A percentile compares a stretch with the other conserved stretches of the same genome.
These are phyloP conservation scores for Candida montana DNA, from an alignment of 805 yeast species.

Conservation along the genomic window DNA sequence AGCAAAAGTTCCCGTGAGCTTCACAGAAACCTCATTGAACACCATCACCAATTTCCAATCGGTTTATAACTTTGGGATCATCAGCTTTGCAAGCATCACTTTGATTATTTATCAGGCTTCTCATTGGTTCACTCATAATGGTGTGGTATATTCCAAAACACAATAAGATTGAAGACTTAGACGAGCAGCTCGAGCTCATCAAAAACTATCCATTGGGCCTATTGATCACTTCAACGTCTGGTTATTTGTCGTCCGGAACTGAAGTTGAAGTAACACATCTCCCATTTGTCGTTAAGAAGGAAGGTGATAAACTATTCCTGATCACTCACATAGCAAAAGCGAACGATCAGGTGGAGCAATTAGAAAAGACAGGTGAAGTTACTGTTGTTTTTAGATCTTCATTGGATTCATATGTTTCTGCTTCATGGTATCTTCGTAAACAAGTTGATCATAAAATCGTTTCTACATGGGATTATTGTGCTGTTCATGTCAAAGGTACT, in stretches of 20 bases:
- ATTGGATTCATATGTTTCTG: slow-evolving; percentile 48
- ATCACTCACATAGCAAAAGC: slow-evolving; percentile 51
- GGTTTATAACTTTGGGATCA: too few species aligned
- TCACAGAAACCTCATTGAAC: too few species aligned
- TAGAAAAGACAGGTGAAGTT: slow-evolving; percentile 31
- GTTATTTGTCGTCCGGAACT: slow-evolving; percentile 20
- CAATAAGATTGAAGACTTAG: slow-evolving; percentile 28
- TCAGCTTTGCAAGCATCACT: background rate
- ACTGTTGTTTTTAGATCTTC: slow-evolving; percentile 47
- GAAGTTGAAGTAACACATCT: slow-evolving; percentile 49
- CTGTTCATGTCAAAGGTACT: slow-evolving; percentile 51
- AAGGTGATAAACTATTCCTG: slow-evolving; percentile 33
- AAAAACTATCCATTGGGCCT: slow-evolving; percentile 47
- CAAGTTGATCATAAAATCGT: slow-evolving; percentile 52
- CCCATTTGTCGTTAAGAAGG: slow-evolving; percentile 41
- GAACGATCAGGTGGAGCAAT: slow-evolving; percentile 44
- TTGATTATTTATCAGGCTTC: background rate
- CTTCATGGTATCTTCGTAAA: slow-evolving; percentile 55
- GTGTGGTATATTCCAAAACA: slow-evolving; percentile 27
- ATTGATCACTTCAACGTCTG: slow-evolving; percentile 31
- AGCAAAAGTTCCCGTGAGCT: too few species aligned
- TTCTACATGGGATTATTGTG: slow-evolving; percentile 67
- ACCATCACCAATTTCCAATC: too few species aligned
- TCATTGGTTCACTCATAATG: slow-evolving; percentile 5
- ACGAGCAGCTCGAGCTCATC: slow-evolving; percentile 37